Conservation (phyloP, 1,284 basidiomycete genomes). For the Trichosporon ovoides region DNA sequence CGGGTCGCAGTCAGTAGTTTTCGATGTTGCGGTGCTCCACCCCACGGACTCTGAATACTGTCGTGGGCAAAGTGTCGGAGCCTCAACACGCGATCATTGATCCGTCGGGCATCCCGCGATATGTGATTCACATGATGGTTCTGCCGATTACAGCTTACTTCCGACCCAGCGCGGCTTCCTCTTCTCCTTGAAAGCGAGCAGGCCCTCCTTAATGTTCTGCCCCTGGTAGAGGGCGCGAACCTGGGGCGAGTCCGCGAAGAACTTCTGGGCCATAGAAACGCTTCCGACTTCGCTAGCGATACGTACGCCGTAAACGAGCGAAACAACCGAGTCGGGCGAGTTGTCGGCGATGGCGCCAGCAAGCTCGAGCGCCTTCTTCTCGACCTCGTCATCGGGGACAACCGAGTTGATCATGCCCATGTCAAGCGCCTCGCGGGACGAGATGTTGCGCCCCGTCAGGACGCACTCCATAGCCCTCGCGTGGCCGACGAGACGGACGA, state of each 20-base stretch:
- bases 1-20: too few relatives aligned
- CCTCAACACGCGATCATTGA: too few relatives aligned
- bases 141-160: slow-evolving; percentile 11
- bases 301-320: slow-evolving; percentile 17
- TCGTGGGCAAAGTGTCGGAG: too few relatives aligned
- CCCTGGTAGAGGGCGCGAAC: slow-evolving; percentile 11
- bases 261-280: slow-evolving; percentile 4
- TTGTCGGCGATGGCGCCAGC: slow-evolving; percentile 14
- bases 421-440: slow-evolving; percentile 11
- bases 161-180: slow-evolving; percentile 14
- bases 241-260: slow-evolving; percentile 14
- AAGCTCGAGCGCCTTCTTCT: slow-evolving; percentile 12
- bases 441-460: slow-evolving; percentile 18
- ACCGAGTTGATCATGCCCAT: slow-evolving; percentile 21
- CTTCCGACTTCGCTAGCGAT: slow-evolving; percentile 11
- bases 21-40: too few relatives aligned
- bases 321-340: slow-evolving; percentile 18
- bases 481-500: slow-evolving; percentile 18
- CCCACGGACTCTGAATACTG: too few relatives aligned
- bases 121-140: too few relatives aligned
- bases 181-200: slow-evolving; percentile 18
- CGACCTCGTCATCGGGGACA: slow-evolving; percentile 19
- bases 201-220: slow-evolving; percentile 21
- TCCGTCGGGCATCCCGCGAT: too few relatives aligned
- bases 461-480: slow-evolving; percentile 14